These are phyloP conservation scores for Leccinellum albellum DNA, from an alignment of 768 basidiomycete species.

Conservation along the genomic window DNA sequence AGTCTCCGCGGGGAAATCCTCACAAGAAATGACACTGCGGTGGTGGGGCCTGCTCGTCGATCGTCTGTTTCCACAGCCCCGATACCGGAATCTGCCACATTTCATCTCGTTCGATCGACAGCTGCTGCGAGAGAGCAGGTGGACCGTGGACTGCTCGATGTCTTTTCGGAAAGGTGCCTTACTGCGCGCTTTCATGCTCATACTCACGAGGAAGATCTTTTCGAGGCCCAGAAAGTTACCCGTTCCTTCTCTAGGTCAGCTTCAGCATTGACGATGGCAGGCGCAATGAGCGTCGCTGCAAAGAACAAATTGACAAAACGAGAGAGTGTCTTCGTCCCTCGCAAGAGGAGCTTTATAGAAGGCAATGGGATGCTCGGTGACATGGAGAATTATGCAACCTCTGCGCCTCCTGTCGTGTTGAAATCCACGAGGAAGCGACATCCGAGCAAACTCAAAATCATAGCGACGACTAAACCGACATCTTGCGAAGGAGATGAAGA, in stretches of 20 bases:
- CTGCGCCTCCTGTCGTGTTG: not conserved
- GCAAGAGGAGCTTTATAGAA: conserved; percentile 49
- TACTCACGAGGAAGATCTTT: conserved; percentile 60
- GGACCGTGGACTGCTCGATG: conserved; percentile 75
- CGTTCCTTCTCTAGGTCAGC: conserved; percentile 50
- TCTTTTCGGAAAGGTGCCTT: conserved; percentile 71
- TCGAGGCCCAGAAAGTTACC: conserved; percentile 47
- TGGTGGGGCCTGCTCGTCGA: conserved; percentile 44
- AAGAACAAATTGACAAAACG: conserved; percentile 57
- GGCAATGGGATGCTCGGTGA: conserved; percentile 14
- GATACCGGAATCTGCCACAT: conserved; percentile 43
- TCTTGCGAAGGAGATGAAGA: conserved; percentile 26
- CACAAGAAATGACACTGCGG: conserved; percentile 17
- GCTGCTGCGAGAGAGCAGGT: conserved; percentile 62
- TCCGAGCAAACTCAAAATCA: conserved; percentile 29
- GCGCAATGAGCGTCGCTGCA: conserved; percentile 51
- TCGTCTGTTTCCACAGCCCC: conserved; percentile 58
- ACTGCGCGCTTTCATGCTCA: conserved; percentile 65
- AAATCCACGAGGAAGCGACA: conserved; percentile 23
- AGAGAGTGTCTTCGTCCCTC: conserved; percentile 65
- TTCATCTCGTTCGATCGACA: conserved; percentile 66
- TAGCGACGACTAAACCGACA: conserved; percentile 16
- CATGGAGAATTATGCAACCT: conserved; percentile 8
- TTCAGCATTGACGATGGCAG: conserved; percentile 58
- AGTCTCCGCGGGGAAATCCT: conserved; percentile 19